Evolutionary conservation across 2,329 filamentous ascomycete genomes (phyloP).

Genomic region (Waltergamsia citrina): DNA sequence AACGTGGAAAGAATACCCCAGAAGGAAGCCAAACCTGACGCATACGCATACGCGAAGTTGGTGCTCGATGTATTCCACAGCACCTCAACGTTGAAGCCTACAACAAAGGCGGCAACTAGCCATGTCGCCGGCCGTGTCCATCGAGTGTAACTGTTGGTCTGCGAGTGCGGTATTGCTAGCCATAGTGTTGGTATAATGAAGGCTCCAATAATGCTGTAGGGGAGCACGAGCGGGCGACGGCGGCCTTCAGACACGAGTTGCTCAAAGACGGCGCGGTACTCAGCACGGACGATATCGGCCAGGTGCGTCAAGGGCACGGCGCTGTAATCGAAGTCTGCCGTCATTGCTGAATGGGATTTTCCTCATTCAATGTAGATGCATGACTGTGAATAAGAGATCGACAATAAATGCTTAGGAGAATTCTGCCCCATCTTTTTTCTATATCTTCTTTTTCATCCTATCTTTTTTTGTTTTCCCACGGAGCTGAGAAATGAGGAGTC

Average conservation of each 20-base stretch:
- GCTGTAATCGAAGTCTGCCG: neutral
- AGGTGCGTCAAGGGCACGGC: conserved; percentile 8
- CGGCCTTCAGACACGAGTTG: conserved; percentile 24
- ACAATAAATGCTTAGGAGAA: too few species aligned
- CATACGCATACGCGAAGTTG: conserved; percentile 42
- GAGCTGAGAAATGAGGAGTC: too few species aligned
- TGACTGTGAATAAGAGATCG: neutral
- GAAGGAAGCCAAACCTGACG: conserved; percentile 34
- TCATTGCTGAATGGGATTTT: too few species aligned
- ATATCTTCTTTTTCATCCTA: too few species aligned
- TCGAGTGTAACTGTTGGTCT: too few species aligned
- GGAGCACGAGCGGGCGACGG: conserved; percentile 39
- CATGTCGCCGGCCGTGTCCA: conserved; percentile 41
- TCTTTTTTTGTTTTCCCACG: too few species aligned
- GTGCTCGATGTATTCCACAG: conserved; percentile 33
- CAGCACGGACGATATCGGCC: conserved; percentile 15
- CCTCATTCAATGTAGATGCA: too few species aligned
- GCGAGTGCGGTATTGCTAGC: conserved; percentile 43
- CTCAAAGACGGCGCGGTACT: conserved; percentile 27
- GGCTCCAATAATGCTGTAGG: conserved; percentile 36
- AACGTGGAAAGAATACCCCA: conserved; percentile 42
- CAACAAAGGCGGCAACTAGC: conserved; percentile 33
- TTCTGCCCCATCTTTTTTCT: too few species aligned
- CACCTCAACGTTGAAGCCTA: conserved; percentile 33
- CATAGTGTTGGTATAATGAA: conserved; percentile 43